Evolutionary conservation across 306 rosid species (phyloP).

Genomic region (Coriaria nepalensis): DNA sequence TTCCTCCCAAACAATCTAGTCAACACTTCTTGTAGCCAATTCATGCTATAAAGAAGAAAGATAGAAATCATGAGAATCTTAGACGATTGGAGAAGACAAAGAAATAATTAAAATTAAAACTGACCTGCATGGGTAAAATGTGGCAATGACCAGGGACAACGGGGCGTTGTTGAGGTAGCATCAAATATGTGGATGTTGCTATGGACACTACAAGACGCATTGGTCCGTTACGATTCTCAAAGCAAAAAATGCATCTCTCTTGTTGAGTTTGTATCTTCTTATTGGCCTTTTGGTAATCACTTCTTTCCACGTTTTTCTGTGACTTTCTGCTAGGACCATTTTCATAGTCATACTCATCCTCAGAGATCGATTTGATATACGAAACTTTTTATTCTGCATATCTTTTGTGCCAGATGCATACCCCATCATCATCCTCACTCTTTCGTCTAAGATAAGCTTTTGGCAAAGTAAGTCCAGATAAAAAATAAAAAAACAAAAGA

Average conservation of each 20-base stretch:
- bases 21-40: conserved; percentile 63
- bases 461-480: too few relatives aligned
- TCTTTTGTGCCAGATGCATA: conserved; percentile 70
- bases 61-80: too few relatives aligned
- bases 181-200: conserved; percentile 67
- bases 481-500: too few relatives aligned
- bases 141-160: conserved; percentile 85
- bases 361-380: conserved; percentile 45
- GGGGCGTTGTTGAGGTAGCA: conserved; percentile 80
- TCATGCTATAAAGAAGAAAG: conserved; percentile 48
- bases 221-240: conserved; percentile 67
- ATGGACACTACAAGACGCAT: conserved; percentile 76
- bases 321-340: conserved; percentile 47
- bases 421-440: too few relatives aligned
- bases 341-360: conserved; percentile 84
- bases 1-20: conserved; percentile 68
- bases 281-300: conserved; percentile 35
- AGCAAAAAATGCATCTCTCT: conserved; percentile 73
- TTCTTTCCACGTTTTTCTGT: conserved; percentile 45
- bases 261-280: conserved; percentile 48
- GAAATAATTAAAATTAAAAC: too few relatives aligned
- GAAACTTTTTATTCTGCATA: conserved; percentile 68
- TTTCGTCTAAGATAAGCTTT: too few relatives aligned
- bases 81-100: too few relatives aligned
- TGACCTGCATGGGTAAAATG: conserved; percentile 75